Percentiles rank a stretch among this genome's conserved stretches.
These are phyloP conservation scores for Agaricus subrufescens DNA, from an alignment of 768 basidiomycete species.

Conservation along the genomic window DNA sequence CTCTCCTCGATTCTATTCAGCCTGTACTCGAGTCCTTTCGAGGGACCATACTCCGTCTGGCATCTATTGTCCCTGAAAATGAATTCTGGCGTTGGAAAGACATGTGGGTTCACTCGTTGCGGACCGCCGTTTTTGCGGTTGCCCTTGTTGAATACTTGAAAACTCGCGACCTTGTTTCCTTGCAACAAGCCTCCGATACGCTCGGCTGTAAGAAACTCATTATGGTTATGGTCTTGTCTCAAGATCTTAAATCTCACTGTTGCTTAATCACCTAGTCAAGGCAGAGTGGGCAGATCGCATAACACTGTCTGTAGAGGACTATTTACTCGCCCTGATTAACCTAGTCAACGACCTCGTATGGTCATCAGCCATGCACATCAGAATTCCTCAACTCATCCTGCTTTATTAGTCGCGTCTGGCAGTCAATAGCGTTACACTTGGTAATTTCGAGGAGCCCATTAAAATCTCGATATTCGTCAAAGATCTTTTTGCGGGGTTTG, in stretches of 20 bases:
- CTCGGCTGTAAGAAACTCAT: slow-evolving; percentile 58
- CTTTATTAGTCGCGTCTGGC: slow-evolving; percentile 63
- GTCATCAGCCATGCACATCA: background rate
- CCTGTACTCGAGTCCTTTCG: slow-evolving; percentile 54
- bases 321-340: slow-evolving; percentile 74
- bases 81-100: slow-evolving; percentile 87
- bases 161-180: slow-evolving; percentile 51
- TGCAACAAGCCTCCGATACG: slow-evolving; percentile 43
- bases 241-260: background rate
- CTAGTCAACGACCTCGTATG: slow-evolving; percentile 77
- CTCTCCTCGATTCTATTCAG: slow-evolving; percentile 50
- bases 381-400: background rate
- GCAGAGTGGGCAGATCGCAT: slow-evolving; percentile 68
- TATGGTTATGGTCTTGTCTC: background rate
- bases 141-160: slow-evolving; percentile 64
- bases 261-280: slow-evolving; percentile 41
- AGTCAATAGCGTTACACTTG: slow-evolving; percentile 78
- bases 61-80: slow-evolving; percentile 56
- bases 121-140: slow-evolving; percentile 62
- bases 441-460: slow-evolving; percentile 75
- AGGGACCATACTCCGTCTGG: slow-evolving; percentile 46
- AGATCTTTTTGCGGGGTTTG: slow-evolving; percentile 78
- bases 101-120: slow-evolving; percentile 70
- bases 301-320: slow-evolving; percentile 66
- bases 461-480: slow-evolving; percentile 77